Evolutionary conservation across 129 eudicot species (phyloP).

Genomic region (Artemisia annua): DNA sequence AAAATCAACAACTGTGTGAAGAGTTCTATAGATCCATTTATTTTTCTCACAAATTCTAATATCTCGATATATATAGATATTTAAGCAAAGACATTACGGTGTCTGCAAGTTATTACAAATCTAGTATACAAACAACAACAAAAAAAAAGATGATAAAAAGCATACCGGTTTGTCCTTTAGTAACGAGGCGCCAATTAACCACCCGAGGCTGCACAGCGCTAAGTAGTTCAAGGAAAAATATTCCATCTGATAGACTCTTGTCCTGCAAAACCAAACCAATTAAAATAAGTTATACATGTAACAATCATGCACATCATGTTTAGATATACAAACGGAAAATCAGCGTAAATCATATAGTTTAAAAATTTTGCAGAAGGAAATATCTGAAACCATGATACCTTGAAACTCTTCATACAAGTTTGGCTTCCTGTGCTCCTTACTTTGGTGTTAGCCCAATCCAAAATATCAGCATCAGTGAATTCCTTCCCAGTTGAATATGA

Average conservation of each 20-base stretch:
- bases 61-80: background rate
- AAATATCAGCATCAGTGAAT: slow-evolving; percentile 78
- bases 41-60: background rate
- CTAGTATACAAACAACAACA: background rate
- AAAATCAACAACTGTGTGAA: background rate
- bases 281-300: background rate
- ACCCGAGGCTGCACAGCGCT: slow-evolving; percentile 92
- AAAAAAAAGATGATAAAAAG: slow-evolving; percentile 3
- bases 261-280: slow-evolving; percentile 55
- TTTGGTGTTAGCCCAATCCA: slow-evolving; percentile 84
- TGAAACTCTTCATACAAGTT: slow-evolving; percentile 71
- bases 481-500: slow-evolving; percentile 87
- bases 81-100: background rate
- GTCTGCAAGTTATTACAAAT: background rate
- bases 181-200: slow-evolving; percentile 96
- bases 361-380: background rate
- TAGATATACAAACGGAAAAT: too few species aligned
- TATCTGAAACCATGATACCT: slow-evolving; percentile 46
- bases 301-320: background rate
- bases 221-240: slow-evolving; percentile 93
- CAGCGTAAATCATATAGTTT: too few species aligned
- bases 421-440: slow-evolving; percentile 80
- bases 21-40: background rate
- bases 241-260: slow-evolving; percentile 83
- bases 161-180: slow-evolving; percentile 86